These are phyloP conservation scores for Metschnikowia noctiluminum DNA, from an alignment of 805 yeast genomes.

Conservation along the genomic window DNA sequence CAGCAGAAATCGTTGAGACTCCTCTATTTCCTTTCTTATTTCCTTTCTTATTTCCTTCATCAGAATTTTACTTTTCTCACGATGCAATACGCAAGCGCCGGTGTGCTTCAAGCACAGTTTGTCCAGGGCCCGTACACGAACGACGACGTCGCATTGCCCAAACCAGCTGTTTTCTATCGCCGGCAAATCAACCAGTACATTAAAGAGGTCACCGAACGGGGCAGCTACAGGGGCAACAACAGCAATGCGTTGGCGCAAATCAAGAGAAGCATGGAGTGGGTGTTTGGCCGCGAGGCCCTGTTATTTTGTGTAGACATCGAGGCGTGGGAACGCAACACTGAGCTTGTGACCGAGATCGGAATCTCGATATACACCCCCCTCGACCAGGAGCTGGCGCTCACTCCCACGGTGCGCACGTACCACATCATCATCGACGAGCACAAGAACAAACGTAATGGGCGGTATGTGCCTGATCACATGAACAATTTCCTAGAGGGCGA, in stretches of 20 bases:
- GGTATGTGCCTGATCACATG: constrained; percentile 23
- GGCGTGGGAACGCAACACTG: constrained; percentile 20
- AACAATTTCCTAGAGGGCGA: constrained; percentile 18
- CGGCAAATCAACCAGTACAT: constrained; percentile 1
- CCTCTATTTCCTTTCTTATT: too few species aligned
- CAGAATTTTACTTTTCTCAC: too few species aligned
- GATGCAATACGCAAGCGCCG: too few species aligned
- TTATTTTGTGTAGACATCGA: constrained; percentile 24
- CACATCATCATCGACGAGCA: constrained; percentile 21
- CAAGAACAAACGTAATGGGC: constrained; percentile 15
- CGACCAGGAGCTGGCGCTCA: constrained; percentile 10
- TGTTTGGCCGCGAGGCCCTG: constrained; percentile 18
- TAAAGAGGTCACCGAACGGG: not conserved
- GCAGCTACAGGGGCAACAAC: not conserved
- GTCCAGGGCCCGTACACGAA: not conserved
- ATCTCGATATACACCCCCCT: constrained; percentile 22
- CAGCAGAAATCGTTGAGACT: too few species aligned
- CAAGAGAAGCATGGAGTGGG: constrained; percentile 14
- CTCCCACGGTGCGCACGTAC: constrained; percentile 17
- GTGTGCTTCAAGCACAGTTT: not conserved
- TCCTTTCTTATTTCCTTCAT: too few species aligned
- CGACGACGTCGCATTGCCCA: not conserved
- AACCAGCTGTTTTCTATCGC: not conserved
- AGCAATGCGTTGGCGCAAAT: not conserved
- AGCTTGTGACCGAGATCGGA: constrained; percentile 23